Conservation (phyloP, 306 rosid genomes). For the Bauhinia variegata region DNA sequence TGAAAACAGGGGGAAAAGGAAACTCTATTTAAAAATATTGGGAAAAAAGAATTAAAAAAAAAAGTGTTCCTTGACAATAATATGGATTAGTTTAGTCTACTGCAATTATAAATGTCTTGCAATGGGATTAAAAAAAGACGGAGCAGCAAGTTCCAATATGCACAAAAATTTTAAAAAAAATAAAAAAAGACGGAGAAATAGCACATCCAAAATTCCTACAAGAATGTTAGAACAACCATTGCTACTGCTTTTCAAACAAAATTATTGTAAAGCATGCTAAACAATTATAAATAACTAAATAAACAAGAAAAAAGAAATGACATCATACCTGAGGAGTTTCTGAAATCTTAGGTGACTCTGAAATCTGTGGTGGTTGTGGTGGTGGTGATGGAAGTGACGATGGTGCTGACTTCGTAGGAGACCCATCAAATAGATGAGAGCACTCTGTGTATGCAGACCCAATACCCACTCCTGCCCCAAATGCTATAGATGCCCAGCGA, state of each 20-base stretch:
- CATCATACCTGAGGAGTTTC: conserved; percentile 52
- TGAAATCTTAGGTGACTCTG: conserved; percentile 35
- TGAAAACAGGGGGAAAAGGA: no score
- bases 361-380: background rate
- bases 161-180: no score
- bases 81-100: no score
- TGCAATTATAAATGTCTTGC: no score
- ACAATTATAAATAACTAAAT: background rate
- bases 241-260: background rate
- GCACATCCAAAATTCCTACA: no score
- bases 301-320: conserved; percentile 4
- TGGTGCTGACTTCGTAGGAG: conserved; percentile 52
- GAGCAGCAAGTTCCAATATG: no score
- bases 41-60: no score
- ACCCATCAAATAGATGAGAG: conserved; percentile 60
- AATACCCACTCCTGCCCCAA: conserved; percentile 84
- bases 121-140: no score
- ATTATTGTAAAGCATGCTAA: conserved; percentile 10
- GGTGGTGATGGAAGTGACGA: background rate
- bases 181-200: no score
- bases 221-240: no score
- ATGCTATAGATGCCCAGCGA: conserved; percentile 91
- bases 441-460: conserved; percentile 89
- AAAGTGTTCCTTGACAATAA: no score
- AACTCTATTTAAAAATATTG: no score